Conservation (phyloP, 495 filamentous ascomycete species). For the Xylaria grammica region DNA sequence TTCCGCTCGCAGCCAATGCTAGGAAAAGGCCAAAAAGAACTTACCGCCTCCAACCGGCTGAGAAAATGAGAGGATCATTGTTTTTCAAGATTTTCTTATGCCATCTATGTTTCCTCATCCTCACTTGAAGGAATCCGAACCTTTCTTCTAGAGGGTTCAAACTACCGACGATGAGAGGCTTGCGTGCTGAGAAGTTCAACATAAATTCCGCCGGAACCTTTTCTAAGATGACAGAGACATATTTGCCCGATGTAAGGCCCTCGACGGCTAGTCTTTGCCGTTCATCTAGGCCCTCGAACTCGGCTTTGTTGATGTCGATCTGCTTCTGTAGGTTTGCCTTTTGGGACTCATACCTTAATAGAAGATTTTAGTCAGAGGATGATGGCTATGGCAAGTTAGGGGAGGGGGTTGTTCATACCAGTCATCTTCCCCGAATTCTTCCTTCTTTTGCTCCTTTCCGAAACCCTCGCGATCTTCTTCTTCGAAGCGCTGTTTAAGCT, state of each 20-base stretch:
- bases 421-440: slow-evolving; percentile 94
- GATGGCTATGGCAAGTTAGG: neutral
- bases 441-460: slow-evolving; percentile 68
- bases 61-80: slow-evolving; percentile 96
- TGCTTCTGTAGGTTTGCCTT: slow-evolving; percentile 95
- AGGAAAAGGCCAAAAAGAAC: neutral
- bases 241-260: slow-evolving; percentile 91
- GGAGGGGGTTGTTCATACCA: slow-evolving; percentile 56
- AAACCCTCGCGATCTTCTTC: slow-evolving; percentile 96
- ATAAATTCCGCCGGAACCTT: slow-evolving; percentile 91
- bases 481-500: slow-evolving; percentile 91
- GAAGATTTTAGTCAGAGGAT: neutral
- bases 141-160: slow-evolving; percentile 90
- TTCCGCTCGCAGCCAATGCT: neutral
- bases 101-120: slow-evolving; percentile 97
- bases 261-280: slow-evolving; percentile 79
- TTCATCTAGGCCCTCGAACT: slow-evolving; percentile 86
- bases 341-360: slow-evolving; percentile 75
- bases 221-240: slow-evolving; percentile 86
- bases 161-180: slow-evolving; percentile 88
- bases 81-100: slow-evolving; percentile 99
- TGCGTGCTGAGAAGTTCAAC: slow-evolving; percentile 80
- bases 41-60: slow-evolving; percentile 81
- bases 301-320: slow-evolving; percentile 88
- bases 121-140: slow-evolving; percentile 91